These are phyloP conservation scores for Pelargonium fulgidum DNA, from an alignment of 441 rosid genomes.

Conservation along the genomic window DNA sequence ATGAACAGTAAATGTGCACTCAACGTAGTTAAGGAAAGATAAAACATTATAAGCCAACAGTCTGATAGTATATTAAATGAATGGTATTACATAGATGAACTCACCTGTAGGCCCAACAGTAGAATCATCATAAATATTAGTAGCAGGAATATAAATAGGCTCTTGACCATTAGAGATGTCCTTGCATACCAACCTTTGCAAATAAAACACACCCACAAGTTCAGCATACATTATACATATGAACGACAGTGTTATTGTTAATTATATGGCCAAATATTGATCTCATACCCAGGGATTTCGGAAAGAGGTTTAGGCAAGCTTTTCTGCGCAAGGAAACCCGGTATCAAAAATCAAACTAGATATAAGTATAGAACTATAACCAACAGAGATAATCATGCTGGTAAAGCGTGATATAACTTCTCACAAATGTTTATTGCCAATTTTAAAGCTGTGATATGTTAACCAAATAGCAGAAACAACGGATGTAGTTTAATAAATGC, in stretches of 20 bases:
- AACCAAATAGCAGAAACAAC: neutral
- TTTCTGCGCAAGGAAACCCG: constrained; percentile 31
- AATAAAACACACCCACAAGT: constrained; percentile 20
- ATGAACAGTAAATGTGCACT: too few species aligned
- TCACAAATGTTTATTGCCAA: neutral
- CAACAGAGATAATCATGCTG: constrained; percentile 6
- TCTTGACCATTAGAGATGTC: constrained; percentile 47
- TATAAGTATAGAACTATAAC: constrained; percentile 14
- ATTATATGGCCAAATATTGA: constrained; percentile 5
- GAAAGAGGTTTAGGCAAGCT: constrained; percentile 23
- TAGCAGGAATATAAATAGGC: constrained; percentile 37
- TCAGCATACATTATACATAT: constrained; percentile 8
- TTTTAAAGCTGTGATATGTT: neutral
- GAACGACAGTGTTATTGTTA: constrained; percentile 1
- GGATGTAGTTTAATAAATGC: neutral
- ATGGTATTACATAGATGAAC: constrained; percentile 7
- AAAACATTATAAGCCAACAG: too few species aligned
- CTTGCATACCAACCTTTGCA: constrained; percentile 39
- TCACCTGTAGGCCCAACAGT: constrained; percentile 45
- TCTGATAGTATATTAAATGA: too few species aligned
- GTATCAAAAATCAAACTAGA: constrained; percentile 17
- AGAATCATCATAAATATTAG: constrained; percentile 37
- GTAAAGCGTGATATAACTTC: neutral
- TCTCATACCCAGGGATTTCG: constrained; percentile 41
- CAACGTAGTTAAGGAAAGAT: too few species aligned